Evolutionary conservation across 1,284 basidiomycete species (phyloP), one percentile per base, ranked within the genome.

Genomic region (Takashimella tepidaria): DNA sequence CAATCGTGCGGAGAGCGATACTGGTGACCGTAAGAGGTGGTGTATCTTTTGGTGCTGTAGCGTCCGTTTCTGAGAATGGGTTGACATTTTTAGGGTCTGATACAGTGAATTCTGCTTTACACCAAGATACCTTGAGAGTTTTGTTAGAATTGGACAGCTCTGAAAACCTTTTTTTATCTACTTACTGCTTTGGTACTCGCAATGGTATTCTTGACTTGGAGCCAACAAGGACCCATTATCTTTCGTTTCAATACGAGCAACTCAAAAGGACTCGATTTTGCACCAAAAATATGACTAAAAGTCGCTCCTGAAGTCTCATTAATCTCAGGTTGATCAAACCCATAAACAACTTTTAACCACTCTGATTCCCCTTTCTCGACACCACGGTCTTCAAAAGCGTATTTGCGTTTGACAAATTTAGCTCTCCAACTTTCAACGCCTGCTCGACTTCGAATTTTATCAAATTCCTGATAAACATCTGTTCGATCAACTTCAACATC

Each of bases 171-270:
- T 19, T 1, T 6, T 21, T 10, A 8, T n/a, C 41, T 8, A 76
- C 86, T 53, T 70, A 91, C 89, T 8, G 87, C 86, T 74, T 88
- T 87, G 65, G 85, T 76, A 51, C 87, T 85, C 20, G 90, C 76
- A 45, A 82, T 76, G 11, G 86, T 84, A 22, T 85, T 82, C 71
- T 87, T 86, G 60, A 99, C 82, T 56, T 87, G 82, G 48, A 99
- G 79, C 96, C 95, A 98, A 72, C 96, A 98, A 0, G 96, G 93
- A 2, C 96, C 96, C 90, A 97, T 98, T 60, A 98, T 97, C 76
- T 92, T 92, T 37, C 92, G 84, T 76, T 98, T 98, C 51, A 98
- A 67, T 1, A 92, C 91, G n/a, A 99, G 83, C 6, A 93, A 78
- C 73, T 98, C 96, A 66, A 99, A 98, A 0, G 95, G 87, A 53